phyloP scores from a whole-genome alignment of 495 filamentous ascomycete species.

The Neurospora discreta region DNA sequence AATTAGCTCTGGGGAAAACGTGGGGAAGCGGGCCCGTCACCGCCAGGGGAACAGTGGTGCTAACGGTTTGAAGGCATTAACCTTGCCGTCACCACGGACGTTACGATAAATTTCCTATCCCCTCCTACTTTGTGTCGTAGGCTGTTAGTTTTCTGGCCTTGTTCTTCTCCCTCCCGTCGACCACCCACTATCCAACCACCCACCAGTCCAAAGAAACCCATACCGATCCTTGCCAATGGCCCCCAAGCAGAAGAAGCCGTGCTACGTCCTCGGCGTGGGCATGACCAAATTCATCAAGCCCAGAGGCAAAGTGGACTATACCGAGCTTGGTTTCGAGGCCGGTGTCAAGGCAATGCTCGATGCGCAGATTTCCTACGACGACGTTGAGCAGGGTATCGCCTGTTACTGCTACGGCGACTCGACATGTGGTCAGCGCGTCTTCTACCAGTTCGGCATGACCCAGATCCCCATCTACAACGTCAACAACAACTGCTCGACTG shows the following conservation, averaged over 20 bases:
- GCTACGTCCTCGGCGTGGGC: slow-evolving; percentile 90
- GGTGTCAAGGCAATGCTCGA: slow-evolving; percentile 93
- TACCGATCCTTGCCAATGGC: slow-evolving; percentile 23
- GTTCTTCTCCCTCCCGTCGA: background rate
- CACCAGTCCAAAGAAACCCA: background rate
- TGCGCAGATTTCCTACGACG: slow-evolving; percentile 91
- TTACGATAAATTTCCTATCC: background rate
- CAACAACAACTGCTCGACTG: slow-evolving; percentile 97
- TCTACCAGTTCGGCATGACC: slow-evolving; percentile 98
- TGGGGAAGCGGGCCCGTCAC: background rate
- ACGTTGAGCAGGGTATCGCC: slow-evolving; percentile 90
- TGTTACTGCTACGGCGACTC: slow-evolving; percentile 97
- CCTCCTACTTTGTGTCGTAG: background rate
- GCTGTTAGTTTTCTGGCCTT: background rate
- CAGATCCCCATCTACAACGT: slow-evolving; percentile 93
- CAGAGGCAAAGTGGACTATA: slow-evolving; percentile 80
- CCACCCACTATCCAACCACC: background rate
- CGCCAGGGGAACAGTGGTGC: background rate
- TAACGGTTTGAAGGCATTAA: background rate
- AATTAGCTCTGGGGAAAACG: background rate
- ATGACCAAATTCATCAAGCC: slow-evolving; percentile 99
- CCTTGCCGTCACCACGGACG: background rate
- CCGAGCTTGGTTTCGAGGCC: slow-evolving; percentile 87
- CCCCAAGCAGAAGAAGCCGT: slow-evolving; percentile 32
- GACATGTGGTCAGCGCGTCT: slow-evolving; percentile 91